Evolutionary conservation across 2,329 filamentous ascomycete genomes (phyloP).

Genomic region (Graphilbum sp.): DNA sequence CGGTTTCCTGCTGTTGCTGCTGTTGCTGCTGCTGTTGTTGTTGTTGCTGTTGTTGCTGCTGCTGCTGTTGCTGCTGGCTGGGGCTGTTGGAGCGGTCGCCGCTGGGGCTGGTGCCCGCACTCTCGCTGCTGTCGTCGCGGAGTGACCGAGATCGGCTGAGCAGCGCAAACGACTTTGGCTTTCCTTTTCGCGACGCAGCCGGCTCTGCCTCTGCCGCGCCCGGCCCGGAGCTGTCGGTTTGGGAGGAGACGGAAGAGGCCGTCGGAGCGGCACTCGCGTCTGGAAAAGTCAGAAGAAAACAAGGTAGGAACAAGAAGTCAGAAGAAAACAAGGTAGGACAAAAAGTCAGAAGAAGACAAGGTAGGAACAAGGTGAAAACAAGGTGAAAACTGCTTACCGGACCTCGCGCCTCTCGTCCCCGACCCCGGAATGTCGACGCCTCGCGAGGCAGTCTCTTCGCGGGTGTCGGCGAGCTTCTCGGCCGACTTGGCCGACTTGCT

Average conservation of each 20-base stretch:
- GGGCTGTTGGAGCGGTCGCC: slow-evolving; percentile 9
- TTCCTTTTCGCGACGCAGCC: slow-evolving; percentile 19
- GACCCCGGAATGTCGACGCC: slow-evolving; percentile 12
- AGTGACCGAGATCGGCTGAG: slow-evolving; percentile 35
- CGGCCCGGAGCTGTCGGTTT: background rate
- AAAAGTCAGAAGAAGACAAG: too few species aligned
- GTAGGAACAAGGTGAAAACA: too few species aligned
- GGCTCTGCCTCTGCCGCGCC: background rate
- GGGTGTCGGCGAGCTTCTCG: slow-evolving; percentile 19
- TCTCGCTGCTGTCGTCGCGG: slow-evolving; percentile 15
- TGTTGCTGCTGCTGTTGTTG: background rate
- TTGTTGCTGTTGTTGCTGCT: background rate
- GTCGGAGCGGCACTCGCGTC: too few species aligned
- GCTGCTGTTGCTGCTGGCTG: background rate
- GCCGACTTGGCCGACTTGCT: slow-evolving; percentile 27
- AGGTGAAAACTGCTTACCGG: too few species aligned
- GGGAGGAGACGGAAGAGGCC: background rate
- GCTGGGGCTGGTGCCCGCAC: slow-evolving; percentile 12
- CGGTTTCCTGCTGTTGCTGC: slow-evolving; percentile 9
- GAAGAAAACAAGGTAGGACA: too few species aligned
- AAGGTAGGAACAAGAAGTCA: too few species aligned
- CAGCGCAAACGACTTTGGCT: slow-evolving; percentile 37
- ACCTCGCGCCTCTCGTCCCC: background rate
- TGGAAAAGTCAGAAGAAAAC: too few species aligned
- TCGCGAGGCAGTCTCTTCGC: slow-evolving; percentile 22